Conservation (phyloP, 345 rosid genomes). For the Populus tremula region DNA sequence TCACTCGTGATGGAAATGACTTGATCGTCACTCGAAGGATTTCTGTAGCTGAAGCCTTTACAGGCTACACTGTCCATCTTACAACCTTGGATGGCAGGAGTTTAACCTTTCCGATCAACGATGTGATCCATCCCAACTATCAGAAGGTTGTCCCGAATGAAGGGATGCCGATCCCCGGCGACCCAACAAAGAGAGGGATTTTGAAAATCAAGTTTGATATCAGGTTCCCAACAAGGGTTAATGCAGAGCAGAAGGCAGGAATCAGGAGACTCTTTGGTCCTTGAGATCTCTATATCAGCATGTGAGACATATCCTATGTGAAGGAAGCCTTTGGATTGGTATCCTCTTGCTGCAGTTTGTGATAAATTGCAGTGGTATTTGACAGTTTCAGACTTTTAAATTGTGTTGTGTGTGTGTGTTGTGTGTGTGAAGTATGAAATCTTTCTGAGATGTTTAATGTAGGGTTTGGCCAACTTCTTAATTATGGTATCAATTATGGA, state of each 20-base stretch:
- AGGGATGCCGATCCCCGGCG: slow-evolving; percentile 12
- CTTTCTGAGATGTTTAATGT: not conserved
- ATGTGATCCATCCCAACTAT: slow-evolving; percentile 2
- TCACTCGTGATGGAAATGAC: slow-evolving; percentile 64
- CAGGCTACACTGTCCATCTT: slow-evolving; percentile 45
- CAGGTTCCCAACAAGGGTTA: slow-evolving; percentile 1
- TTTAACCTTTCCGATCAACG: slow-evolving; percentile 34
- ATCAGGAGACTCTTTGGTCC: not conserved
- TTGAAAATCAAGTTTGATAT: slow-evolving; percentile 10
- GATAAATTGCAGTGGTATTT: not conserved
- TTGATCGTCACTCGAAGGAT: slow-evolving; percentile 50
- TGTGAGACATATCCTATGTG: not conserved
- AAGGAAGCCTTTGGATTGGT: not conserved
- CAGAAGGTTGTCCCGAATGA: slow-evolving; percentile 4
- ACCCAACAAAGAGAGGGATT: slow-evolving; percentile 9
- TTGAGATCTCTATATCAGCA: not conserved
- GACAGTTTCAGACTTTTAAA: not conserved
- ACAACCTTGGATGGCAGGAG: slow-evolving; percentile 69
- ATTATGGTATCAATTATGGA: too few relatives aligned
- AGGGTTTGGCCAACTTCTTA: not conserved
- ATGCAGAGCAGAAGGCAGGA: slow-evolving; percentile 2
- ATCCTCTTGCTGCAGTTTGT: too few relatives aligned
- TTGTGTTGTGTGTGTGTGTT: too few relatives aligned
- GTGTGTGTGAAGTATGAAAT: too few relatives aligned
- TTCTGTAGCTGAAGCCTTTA: slow-evolving; percentile 61